These are phyloP conservation scores for Canavalia gladiata DNA, from an alignment of 306 rosid genomes.

Conservation along the genomic window DNA sequence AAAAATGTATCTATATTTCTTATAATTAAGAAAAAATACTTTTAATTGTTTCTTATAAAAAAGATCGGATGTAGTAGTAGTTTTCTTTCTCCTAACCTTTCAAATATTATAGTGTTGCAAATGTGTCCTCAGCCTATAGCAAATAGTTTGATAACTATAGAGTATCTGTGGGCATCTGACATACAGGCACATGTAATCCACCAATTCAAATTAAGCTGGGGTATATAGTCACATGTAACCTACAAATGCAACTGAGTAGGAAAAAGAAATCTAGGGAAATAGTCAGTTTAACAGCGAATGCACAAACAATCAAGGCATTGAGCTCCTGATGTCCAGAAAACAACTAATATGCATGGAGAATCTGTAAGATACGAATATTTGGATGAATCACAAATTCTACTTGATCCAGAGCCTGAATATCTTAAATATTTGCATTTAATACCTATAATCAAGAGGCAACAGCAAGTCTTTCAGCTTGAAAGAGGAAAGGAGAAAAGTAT, in stretches of 20 bases:
- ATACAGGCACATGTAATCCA: not conserved
- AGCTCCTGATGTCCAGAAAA: too few species aligned
- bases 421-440: not conserved
- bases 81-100: not conserved
- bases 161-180: not conserved
- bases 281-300: too few species aligned
- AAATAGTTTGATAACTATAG: not conserved
- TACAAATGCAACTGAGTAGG: too few species aligned
- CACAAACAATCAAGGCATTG: too few species aligned
- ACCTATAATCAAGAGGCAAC: not conserved
- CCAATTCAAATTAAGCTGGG: not conserved
- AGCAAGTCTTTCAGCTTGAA: conserved; percentile 33
- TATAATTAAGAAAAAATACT: too few species aligned
- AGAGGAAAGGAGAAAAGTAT: conserved; percentile 19
- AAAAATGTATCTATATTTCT: too few species aligned
- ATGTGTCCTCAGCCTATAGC: not conserved
- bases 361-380: conserved; percentile 13
- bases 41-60: too few species aligned
- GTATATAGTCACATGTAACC: not conserved
- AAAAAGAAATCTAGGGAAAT: too few species aligned
- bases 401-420: not conserved
- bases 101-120: not conserved
- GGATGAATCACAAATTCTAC: not conserved
- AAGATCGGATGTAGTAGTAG: not conserved
- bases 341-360: conserved; percentile 12